Evolutionary conservation across 352 stramenopile species (phyloP).

Genomic region (Elongisporangium prolatum): DNA sequence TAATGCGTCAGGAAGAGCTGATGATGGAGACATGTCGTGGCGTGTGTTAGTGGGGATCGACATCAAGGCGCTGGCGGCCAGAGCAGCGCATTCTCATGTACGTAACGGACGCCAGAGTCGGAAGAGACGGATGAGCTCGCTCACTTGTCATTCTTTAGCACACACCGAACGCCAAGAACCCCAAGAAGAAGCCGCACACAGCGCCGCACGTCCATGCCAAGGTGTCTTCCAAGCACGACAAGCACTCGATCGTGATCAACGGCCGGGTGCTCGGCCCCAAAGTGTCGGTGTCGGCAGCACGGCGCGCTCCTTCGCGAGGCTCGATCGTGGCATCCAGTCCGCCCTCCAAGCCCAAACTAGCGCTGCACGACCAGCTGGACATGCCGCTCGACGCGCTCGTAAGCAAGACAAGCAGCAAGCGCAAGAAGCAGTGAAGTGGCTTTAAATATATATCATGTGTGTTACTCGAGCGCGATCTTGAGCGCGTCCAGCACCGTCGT

Average conservation of each 20-base stretch:
- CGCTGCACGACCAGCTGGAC: slow-evolving; percentile 58
- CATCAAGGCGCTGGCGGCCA: slow-evolving; percentile 7
- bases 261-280: slow-evolving; percentile 60
- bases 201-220: slow-evolving; percentile 44
- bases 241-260: slow-evolving; percentile 44
- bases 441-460: not conserved
- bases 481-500: slow-evolving; percentile 63
- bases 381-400: slow-evolving; percentile 68
- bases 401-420: slow-evolving; percentile 13
- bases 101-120: not conserved
- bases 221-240: slow-evolving; percentile 20
- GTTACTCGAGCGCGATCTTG: slow-evolving; percentile 38
- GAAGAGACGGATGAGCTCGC: not conserved
- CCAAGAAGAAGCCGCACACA: slow-evolving; percentile 37
- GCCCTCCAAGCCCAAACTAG: slow-evolving; percentile 17
- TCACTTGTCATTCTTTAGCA: not conserved
- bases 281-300: slow-evolving; percentile 12
- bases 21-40: slow-evolving; percentile 1
- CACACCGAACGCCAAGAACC: slow-evolving; percentile 17
- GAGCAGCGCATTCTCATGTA: slow-evolving; percentile 3
- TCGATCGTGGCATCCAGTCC: not conserved
- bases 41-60: slow-evolving; percentile 15
- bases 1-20: not conserved
- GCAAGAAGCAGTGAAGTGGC: slow-evolving; percentile 12
- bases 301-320: not conserved